A percentile compares a stretch with the other conserved stretches of the same genome.
Conservation (phyloP, 352 stramenopile genomes). For the Globisporangium orthogonon region DNA sequence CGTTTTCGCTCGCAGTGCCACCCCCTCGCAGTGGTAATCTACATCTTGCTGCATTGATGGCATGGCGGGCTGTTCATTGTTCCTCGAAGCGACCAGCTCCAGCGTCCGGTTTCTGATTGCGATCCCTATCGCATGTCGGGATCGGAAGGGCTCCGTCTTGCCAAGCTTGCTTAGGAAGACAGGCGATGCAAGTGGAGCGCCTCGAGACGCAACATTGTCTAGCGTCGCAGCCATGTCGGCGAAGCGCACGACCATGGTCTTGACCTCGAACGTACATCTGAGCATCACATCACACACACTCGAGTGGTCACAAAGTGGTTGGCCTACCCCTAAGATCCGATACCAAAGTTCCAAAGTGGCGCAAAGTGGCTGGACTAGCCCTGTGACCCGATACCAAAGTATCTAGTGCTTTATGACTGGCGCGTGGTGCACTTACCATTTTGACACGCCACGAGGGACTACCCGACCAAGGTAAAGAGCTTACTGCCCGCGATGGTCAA, state of each 20-base stretch:
- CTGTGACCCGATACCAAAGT: too few relatives aligned
- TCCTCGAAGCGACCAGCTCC: background rate
- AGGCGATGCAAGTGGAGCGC: slow-evolving; percentile 7
- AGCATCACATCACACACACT: background rate
- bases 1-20: background rate
- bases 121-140: background rate
- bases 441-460: background rate
- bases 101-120: background rate
- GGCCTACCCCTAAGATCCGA: too few relatives aligned
- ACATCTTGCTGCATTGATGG: background rate
- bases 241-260: background rate
- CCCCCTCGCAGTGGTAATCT: background rate
- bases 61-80: background rate
- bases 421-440: background rate
- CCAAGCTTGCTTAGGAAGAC: slow-evolving; percentile 4
- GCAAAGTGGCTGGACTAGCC: too few relatives aligned
- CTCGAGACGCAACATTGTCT: background rate
- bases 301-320: too few relatives aligned
- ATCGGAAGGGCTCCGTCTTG: background rate
- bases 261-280: slow-evolving; percentile 1
- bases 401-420: too few relatives aligned
- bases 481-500: slow-evolving; percentile 19
- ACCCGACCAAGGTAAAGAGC: too few relatives aligned
- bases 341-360: too few relatives aligned
- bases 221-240: background rate